phyloP scores from a whole-genome alignment of 2,329 filamentous ascomycete species.

The Calonectria honghensis region DNA sequence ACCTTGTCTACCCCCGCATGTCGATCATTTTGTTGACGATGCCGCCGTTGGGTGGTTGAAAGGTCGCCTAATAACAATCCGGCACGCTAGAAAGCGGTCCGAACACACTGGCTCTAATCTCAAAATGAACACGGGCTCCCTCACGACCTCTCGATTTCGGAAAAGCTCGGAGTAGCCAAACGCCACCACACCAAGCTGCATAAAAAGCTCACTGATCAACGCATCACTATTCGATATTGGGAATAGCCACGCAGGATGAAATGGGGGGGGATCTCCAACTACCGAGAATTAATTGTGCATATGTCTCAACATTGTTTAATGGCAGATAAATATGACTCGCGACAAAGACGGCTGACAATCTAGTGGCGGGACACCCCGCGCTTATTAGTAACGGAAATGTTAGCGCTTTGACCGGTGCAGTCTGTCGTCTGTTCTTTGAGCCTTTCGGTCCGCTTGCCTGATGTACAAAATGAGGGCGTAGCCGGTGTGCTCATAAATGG shows the following conservation, averaged over 20 bases:
- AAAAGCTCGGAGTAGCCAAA: background rate
- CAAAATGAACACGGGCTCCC: background rate
- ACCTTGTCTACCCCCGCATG: background rate
- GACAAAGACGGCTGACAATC: background rate
- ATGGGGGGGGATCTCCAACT: too few species aligned
- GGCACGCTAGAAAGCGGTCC: background rate
- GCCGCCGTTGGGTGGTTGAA: background rate
- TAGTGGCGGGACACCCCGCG: background rate
- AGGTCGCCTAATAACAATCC: background rate
- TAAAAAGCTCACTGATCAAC: background rate
- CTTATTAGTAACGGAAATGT: background rate
- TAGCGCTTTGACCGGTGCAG: background rate
- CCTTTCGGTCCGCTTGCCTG: background rate
- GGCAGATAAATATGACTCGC: background rate
- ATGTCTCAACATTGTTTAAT: too few species aligned
- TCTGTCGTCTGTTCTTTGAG: too few species aligned
- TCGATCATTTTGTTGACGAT: constrained; percentile 21
- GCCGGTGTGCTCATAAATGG: background rate
- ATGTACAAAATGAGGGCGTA: background rate
- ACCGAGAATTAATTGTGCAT: too few species aligned
- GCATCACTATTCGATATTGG: background rate
- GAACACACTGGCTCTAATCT: background rate
- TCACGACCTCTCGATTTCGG: background rate
- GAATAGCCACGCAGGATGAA: background rate
- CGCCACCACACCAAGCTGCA: background rate